These are phyloP conservation scores for Lyophyllum shimeji DNA, from an alignment of 768 basidiomycete species.

Conservation along the genomic window DNA sequence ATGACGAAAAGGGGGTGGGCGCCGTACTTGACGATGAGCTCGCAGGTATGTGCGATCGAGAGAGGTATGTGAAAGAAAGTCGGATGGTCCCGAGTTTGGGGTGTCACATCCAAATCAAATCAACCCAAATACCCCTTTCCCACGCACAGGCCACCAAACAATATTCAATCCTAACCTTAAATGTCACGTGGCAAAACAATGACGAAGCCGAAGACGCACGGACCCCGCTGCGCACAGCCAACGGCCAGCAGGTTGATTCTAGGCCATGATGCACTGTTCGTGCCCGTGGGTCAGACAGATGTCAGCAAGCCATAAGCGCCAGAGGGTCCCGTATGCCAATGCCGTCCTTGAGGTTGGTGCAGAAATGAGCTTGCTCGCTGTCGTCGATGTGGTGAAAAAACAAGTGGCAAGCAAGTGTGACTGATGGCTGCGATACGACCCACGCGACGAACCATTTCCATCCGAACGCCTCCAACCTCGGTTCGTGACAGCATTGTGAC, in stretches of 20 bases:
- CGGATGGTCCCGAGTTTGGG: slow-evolving; percentile 45
- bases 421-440: slow-evolving; percentile 20
- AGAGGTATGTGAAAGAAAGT: slow-evolving; percentile 51
- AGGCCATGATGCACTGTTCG: not conserved
- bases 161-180: slow-evolving; percentile 31
- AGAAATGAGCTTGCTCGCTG: slow-evolving; percentile 1
- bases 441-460: slow-evolving; percentile 13
- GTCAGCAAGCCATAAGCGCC: not conserved
- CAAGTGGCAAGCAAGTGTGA: slow-evolving; percentile 20
- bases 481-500: slow-evolving; percentile 20
- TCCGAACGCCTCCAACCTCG: slow-evolving; percentile 7
- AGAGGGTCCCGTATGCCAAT: not conserved
- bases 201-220: not conserved
- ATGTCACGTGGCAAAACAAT: slow-evolving; percentile 31
- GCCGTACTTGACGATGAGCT: slow-evolving; percentile 30
- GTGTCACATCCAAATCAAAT: slow-evolving; percentile 47
- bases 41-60: slow-evolving; percentile 41
- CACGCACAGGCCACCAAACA: slow-evolving; percentile 51
- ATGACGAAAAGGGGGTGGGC: slow-evolving; percentile 21
- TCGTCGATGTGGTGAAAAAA: slow-evolving; percentile 21
- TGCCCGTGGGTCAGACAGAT: not conserved
- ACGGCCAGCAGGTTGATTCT: not conserved
- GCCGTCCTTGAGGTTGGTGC: not conserved
- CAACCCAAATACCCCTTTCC: slow-evolving; percentile 35
- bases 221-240: not conserved